Evolutionary conservation across 2,329 filamentous ascomycete genomes (phyloP), one percentile per base, ranked within the genome.

Genomic region (Penicillium oxalicum): DNA sequence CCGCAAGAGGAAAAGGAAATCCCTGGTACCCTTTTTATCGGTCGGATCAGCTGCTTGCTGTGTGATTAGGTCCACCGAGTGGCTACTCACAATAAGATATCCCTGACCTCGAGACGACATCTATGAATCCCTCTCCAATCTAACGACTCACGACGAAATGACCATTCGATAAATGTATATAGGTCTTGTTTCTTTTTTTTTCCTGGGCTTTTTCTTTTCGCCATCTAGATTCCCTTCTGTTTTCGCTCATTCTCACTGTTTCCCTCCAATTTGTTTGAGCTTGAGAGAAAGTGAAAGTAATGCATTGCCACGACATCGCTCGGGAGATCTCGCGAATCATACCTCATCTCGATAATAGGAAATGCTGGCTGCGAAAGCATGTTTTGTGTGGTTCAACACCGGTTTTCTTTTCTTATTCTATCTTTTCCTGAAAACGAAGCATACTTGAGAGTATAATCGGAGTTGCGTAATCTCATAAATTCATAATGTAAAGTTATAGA

Each of bases 101-200:
- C 18, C 7, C 13, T 9, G n/a, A 25, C 13, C 11, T 18, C 36
- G 24, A 25, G 18, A 5, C 25, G 39, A 6, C 25, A 18, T 40
- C 25, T 13, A n/a, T 40, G 12, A 12, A 18, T 32, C 29, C 11
- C 8, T 25, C 12, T 9, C 9, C 7, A 5, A n/a, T 36, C 35
- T 45, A 18, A 53, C 36, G 50, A 53, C 28, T 51, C 9, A 58
- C 36, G 51, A 45, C 44, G 47, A 42, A 33, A 54, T 45, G 47
- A 56, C 25, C 51, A n/a, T 34, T 35, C 39, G 13, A 52, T 52
- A 48, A 50, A 50, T 49, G 44, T 55, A 50, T 49, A 47, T 43
- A 51, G 40, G 36, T 13, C 38, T 41, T 28, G 24, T 41, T 44
- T 27, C 32, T 47, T 35, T 39, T 40, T 45, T 36, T 11, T 27